Base-by-base conservation (phyloP, 345 rosid species). In the Cardiospermum halicacabum region DNA sequence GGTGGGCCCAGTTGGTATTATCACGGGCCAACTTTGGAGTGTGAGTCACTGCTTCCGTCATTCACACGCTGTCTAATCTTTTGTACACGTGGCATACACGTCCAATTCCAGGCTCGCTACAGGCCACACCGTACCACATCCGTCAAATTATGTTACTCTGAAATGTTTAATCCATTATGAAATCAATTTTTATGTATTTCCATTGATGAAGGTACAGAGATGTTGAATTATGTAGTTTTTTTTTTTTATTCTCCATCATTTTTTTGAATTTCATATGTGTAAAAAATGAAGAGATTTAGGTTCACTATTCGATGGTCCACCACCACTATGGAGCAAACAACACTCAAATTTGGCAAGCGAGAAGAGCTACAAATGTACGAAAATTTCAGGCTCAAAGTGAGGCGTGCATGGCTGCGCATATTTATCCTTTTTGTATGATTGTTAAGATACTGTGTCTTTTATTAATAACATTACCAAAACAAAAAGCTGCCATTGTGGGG, bases 401-500 rank as follows among this genome's bases (percentile, higher is more conserved):
- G 10, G 9, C 39, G n/a, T 18, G 58, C 31, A 15, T 53, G 56
- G 27, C 18, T 39, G 25, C 12, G 5, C 16, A n/a, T n/a, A n/a
- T 37, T 13, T 50, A 22, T 8, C 11, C 16, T 18, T 64, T 51
- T 36, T 36, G 36, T 4, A 13, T 16, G 11, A 43, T 5, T 43
- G 18, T 43, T 11, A n/a, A 36, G 34, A 13, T 24, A 7, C 19
- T 3, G 15, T 11, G 4, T 3, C 27, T 50, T 19, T 11, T 53
- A 11, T 0, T 2, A 13, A 15, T 6, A 5, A 34, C 39, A 34
- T 34, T 34, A 34, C 39, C 6, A 34, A 8, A 4, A 9, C 0
- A 54, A 18, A n/a, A 26, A 39, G 60, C 68, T 19, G 60, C 68
- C 27, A 25, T 16, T 15, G 67, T 63, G 47, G 67, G 67, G 67